Evolutionary conservation across 2,329 filamentous ascomycete genomes (phyloP), one percentile per base, ranked within the genome.

Genomic region (Penicillium sp.): DNA sequence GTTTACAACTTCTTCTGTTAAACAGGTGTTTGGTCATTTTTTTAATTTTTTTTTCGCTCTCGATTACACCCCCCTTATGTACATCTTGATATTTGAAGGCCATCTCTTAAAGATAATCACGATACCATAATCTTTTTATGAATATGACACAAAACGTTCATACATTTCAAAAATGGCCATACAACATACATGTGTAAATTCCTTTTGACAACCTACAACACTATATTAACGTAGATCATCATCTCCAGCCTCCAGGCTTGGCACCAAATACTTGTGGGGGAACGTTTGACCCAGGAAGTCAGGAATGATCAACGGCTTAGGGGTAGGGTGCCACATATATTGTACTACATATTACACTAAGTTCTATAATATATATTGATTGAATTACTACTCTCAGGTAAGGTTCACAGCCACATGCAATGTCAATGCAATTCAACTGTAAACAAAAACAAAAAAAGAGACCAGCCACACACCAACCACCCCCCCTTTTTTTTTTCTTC

Each of bases 1-100:
- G 64, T 84, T 13, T 94, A 92, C 71, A 90, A 89, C 71, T 82
- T 86, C 60, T 77, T 93, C 62, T 93, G 90, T 68, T 93, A 73
- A 46, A 41, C 41, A 8, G 15, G 17, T 61, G 40, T 42, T 54
- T 52, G 41, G 49, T 60, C 56, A 48, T 46, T 50, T 35, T 12
- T 38, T 15, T 21, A 41, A 12, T 37, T 48, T 41, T 12, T 38
- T 23, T 41, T 50, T 41, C 10, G 6, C 33, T 19, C 25, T 50
- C 17, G 4, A 49, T 9, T 12, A 31, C 49, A 43, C 33, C 27
- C 27, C 25, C 37, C 37, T 15, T 41, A 33, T 43, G 25, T 42
- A 38, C 47, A 50, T 50, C 33, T 50, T 50, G 33, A 27, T 38
- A 21, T 19, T 19, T 19, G n/a, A 19, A 21, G 37, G 37, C 37